Evolutionary conservation across 257 asterid genomes (phyloP).

Genomic region (Cordia subcordata): DNA sequence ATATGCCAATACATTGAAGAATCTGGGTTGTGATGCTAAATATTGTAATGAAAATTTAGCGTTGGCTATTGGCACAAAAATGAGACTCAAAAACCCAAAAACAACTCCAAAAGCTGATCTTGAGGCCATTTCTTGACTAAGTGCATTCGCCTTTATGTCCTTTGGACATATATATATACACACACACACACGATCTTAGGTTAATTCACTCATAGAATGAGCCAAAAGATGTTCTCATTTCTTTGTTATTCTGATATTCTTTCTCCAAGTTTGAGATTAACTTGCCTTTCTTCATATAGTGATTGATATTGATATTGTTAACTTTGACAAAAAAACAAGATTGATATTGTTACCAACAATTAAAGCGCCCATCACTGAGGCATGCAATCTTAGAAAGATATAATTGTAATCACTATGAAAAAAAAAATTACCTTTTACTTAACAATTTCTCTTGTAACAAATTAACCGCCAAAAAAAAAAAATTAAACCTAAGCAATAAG

Average conservation of each 20-base stretch:
- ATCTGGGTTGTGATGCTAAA: conserved; percentile 16
- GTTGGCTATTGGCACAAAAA: conserved; percentile 12
- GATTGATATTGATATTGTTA: background rate
- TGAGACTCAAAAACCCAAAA: conserved; percentile 7
- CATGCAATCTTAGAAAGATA: too few species aligned
- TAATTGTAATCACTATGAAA: too few species aligned
- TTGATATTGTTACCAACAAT: too few species aligned
- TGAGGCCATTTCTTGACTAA: conserved; percentile 12
- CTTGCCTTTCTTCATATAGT: background rate
- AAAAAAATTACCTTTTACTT: too few species aligned
- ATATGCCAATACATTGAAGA: conserved; percentile 36
- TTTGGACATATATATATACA: background rate
- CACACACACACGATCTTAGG: too few species aligned
- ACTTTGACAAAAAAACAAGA: too few species aligned
- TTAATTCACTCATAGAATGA: background rate
- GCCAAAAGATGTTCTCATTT: background rate
- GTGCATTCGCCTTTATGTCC: background rate
- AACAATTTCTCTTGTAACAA: too few species aligned
- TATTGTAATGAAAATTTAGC: too few species aligned
- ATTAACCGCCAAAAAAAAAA: too few species aligned
- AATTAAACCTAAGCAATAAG: too few species aligned
- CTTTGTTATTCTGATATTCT: too few species aligned
- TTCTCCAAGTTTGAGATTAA: background rate
- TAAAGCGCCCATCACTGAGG: too few species aligned
- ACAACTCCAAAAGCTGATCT: background rate